Conservation (phyloP, 163 green algal genomes). For the Chlorella variabilis region DNA sequence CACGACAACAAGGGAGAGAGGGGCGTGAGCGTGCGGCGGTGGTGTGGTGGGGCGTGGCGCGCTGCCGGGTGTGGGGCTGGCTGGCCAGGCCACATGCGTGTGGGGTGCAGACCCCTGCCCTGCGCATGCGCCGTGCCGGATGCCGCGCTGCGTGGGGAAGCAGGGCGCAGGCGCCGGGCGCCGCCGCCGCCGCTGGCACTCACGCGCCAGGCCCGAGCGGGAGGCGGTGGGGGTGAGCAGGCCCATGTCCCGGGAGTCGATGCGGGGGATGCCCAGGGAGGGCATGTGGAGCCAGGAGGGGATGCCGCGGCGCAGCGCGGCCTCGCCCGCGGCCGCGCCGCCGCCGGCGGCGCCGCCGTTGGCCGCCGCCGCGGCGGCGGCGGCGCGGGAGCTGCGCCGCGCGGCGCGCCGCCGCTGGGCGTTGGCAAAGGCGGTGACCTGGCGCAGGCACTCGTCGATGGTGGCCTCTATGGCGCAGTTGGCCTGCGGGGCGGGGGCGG, state of each 20-base stretch:
- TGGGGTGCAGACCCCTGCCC: too few relatives aligned
- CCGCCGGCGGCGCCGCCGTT: not conserved
- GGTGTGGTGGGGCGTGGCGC: too few relatives aligned
- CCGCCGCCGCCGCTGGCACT: not conserved
- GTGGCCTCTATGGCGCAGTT: conserved; percentile 91
- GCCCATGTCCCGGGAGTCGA: not conserved
- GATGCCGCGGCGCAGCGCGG: conserved; percentile 19
- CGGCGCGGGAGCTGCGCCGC: not conserved
- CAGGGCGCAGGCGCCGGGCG: too few relatives aligned
- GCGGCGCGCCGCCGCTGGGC: not conserved
- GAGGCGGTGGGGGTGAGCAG: not conserved
- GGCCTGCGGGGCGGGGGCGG: conserved; percentile 53
- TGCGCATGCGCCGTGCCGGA: too few relatives aligned
- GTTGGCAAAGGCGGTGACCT: conserved; percentile 39
- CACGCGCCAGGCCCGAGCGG: not conserved
- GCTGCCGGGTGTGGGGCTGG: too few relatives aligned
- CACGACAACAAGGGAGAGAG: too few relatives aligned
- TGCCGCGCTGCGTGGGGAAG: too few relatives aligned
- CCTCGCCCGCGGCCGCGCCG: conserved; percentile 1
- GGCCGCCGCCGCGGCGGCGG: not conserved
- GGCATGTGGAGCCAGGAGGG: conserved; percentile 56
- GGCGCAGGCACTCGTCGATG: conserved; percentile 83
- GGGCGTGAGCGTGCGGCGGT: too few relatives aligned
- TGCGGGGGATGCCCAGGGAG: conserved; percentile 25
- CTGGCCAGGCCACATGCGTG: too few relatives aligned